phyloP scores from a whole-genome alignment of 1,284 basidiomycete species.

The Golubevia pallescens region DNA sequence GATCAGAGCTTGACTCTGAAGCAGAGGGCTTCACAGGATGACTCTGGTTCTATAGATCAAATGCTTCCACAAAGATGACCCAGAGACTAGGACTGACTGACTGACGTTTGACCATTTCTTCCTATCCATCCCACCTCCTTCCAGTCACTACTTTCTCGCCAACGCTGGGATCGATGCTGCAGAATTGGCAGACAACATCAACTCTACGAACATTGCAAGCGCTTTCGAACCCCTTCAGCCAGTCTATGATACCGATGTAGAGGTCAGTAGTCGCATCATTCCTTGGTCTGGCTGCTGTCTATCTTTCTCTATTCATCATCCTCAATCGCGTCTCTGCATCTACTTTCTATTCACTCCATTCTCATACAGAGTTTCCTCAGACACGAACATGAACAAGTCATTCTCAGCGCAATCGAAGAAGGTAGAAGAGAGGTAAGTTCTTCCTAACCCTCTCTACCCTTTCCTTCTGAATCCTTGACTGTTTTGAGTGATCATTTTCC shows the following conservation, averaged over 20 bases:
- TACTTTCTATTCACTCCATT: neutral
- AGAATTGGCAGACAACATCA: conserved; percentile 77
- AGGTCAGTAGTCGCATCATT: conserved; percentile 49
- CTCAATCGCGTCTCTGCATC: no score
- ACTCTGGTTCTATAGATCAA: no score
- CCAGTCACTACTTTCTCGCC: conserved; percentile 72
- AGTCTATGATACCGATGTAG: conserved; percentile 86
- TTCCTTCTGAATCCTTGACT: no score
- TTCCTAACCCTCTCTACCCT: no score
- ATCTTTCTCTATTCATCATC: neutral
- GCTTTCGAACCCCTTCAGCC: conserved; percentile 88
- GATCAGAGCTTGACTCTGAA: no score
- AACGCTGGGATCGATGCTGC: conserved; percentile 88
- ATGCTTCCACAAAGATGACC: no score
- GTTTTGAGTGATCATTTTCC: no score
- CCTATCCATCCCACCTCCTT: conserved; percentile 7
- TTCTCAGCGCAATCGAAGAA: conserved; percentile 91
- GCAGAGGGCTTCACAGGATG: no score
- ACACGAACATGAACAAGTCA: conserved; percentile 89
- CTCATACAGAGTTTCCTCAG: conserved; percentile 74
- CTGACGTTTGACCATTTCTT: neutral
- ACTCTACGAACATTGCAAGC: conserved; percentile 79
- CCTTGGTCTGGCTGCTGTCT: neutral
- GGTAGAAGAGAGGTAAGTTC: conserved; percentile 71
- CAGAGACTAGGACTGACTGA: neutral